Evolutionary conservation across 2,329 filamentous ascomycete species (phyloP).

Genomic region (Exophiala oligosperma): DNA sequence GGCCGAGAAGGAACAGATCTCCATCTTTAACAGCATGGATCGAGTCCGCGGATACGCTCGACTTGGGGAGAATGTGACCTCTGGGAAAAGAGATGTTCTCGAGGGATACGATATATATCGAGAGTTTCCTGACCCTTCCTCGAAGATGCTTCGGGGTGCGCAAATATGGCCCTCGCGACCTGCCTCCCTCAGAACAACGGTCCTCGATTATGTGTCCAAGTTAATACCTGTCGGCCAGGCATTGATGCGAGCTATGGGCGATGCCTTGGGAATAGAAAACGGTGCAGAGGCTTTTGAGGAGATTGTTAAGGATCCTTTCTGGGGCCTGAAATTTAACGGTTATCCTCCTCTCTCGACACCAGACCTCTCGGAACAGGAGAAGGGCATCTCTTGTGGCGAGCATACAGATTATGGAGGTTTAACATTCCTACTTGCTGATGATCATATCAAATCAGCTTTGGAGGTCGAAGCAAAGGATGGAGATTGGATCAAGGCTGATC

Average conservation of each 20-base stretch:
- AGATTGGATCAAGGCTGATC: conserved; percentile 45
- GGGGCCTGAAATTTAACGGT: conserved; percentile 8
- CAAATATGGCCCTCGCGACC: conserved; percentile 5
- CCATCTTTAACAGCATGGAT: conserved; percentile 11
- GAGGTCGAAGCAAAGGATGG: conserved; percentile 47
- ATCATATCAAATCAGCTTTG: conserved; percentile 45
- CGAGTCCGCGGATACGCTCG: conserved; percentile 5
- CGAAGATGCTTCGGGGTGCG: background rate
- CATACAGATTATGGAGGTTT: conserved; percentile 53
- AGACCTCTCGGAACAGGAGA: conserved; percentile 7
- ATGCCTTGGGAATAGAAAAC: conserved; percentile 1
- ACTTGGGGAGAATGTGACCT: conserved; percentile 8
- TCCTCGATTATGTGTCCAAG: background rate
- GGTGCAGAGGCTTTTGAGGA: conserved; percentile 6
- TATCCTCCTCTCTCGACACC: conserved; percentile 6
- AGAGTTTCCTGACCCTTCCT: conserved; percentile 1
- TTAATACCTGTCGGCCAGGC: conserved; percentile 3
- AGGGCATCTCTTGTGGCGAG: conserved; percentile 31
- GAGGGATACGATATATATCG: conserved; percentile 10
- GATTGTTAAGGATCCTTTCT: conserved; percentile 5
- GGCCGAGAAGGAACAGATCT: conserved; percentile 7
- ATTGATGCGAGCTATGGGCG: conserved; percentile 9
- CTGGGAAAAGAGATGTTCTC: conserved; percentile 7
- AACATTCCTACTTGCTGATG: conserved; percentile 44
- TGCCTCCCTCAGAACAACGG: background rate